Evolutionary conservation across 2,329 filamentous ascomycete species (phyloP), one percentile per base, ranked within the genome.

Genomic region (Aspergillus neotritici): DNA sequence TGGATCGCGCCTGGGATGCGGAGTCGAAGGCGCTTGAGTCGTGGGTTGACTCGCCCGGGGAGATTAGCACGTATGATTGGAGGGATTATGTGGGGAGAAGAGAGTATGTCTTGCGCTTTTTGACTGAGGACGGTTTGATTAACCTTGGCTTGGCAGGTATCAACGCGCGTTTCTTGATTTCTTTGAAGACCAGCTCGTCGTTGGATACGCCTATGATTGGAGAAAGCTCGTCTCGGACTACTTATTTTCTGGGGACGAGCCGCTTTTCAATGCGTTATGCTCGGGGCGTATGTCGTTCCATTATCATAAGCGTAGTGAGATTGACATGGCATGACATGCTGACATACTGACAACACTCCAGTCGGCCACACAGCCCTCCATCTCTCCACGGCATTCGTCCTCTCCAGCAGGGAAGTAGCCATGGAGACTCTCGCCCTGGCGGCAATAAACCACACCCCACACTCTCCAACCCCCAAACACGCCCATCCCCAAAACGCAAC

Each of bases 291-390:
- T 44, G 86, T 67, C 17, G 9, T 7, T 9, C 11, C 34, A 21
- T 14, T 16, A 9, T 28, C 30, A 12, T 13, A 40, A 34, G 43
- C 25, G 5, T 29, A 34, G 30, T 10, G 16, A 28, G 25, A 16
- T 21, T 10, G 8, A 11, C 3, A 10, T 14, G 21, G n/a, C n/a
- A n/a, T n/a, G n/a, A n/a, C n/a, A n/a, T n/a, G n/a, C n/a, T n/a
- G n/a, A n/a, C 17, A 25, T 43, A 43, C 64, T 71, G 40, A 70
- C 52, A 29, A 31, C 12, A 43, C 17, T n/a, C 4, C 51, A 91
- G 86, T 95, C 48, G 91, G 85, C 13, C 87, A 96, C 57, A 87
- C 91, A 1, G 73, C 97, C n/a, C 93, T 97, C 46, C 93, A 97
- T 58, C 76, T 98, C 2, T 90, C 82, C n/a, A 96, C 94, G 62